Evolutionary conservation across 129 eudicot species (phyloP).

Genomic region (Cynara cardunculus): DNA sequence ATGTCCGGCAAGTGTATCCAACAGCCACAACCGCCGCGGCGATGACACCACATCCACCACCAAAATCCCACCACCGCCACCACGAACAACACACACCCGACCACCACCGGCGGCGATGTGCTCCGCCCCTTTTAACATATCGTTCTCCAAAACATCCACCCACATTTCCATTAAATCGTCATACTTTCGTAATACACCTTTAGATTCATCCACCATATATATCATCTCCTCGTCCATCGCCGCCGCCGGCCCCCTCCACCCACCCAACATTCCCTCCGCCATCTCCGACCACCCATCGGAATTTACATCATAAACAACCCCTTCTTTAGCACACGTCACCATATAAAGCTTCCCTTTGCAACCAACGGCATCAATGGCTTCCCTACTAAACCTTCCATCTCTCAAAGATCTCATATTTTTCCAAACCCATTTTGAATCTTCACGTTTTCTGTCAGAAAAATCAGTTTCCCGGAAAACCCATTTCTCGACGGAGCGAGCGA

Average conservation of each 20-base stretch:
- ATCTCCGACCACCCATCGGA: constrained; percentile 56
- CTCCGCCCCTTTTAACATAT: constrained; percentile 54
- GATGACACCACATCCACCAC: constrained; percentile 68
- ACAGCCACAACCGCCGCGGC: constrained; percentile 40
- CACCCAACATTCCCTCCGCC: constrained; percentile 64
- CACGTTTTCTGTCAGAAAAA: background rate
- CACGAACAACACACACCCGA: constrained; percentile 60
- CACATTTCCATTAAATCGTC: constrained; percentile 40
- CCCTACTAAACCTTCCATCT: constrained; percentile 60
- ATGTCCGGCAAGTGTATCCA: constrained; percentile 55
- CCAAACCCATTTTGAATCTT: constrained; percentile 33
- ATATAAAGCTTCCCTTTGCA: constrained; percentile 56
- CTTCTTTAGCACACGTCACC: constrained; percentile 72
- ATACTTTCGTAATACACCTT: constrained; percentile 52
- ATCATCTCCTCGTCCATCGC: constrained; percentile 63
- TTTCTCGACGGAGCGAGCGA: constrained; percentile 68
- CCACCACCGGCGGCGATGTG: constrained; percentile 61
- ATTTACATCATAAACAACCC: constrained; percentile 50
- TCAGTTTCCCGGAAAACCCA: constrained; percentile 36
- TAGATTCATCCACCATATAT: constrained; percentile 53
- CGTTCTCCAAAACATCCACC: constrained; percentile 43
- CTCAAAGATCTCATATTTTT: constrained; percentile 37
- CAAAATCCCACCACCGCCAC: constrained; percentile 44
- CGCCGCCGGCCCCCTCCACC: constrained; percentile 94
- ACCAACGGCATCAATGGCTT: constrained; percentile 77